These are phyloP conservation scores for Anthracocystis panici-leucophaei DNA, from an alignment of 1,284 basidiomycete species.

Conservation along the genomic window DNA sequence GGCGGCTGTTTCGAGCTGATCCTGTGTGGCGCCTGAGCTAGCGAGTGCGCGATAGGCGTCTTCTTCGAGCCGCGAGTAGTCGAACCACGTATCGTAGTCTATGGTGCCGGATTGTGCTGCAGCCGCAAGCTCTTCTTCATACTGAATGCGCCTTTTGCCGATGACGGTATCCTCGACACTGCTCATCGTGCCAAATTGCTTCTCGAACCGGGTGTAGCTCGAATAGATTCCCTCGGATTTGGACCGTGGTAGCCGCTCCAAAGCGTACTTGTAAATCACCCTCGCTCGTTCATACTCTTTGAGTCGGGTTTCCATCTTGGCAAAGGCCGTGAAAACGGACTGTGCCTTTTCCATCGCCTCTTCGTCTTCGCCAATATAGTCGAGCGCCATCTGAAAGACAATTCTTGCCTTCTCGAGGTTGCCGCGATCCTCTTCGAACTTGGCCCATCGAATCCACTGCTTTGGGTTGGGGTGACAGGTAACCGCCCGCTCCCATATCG, in stretches of 20 bases:
- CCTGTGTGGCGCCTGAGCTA: constrained; percentile 42
- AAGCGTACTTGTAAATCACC: constrained; percentile 97
- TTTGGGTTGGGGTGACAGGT: constrained; percentile 91
- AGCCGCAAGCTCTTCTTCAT: constrained; percentile 73
- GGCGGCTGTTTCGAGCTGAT: constrained; percentile 39
- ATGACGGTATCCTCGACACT: constrained; percentile 93
- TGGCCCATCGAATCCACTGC: constrained; percentile 95
- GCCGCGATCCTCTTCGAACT: constrained; percentile 94
- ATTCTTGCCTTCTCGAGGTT: constrained; percentile 85
- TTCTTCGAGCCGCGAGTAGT: constrained; percentile 93
- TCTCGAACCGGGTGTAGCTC: constrained; percentile 96
- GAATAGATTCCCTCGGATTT: constrained; percentile 88
- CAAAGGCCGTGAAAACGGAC: constrained; percentile 93
- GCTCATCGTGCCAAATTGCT: constrained; percentile 90
- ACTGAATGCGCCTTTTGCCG: constrained; percentile 95
- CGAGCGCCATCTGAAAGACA: constrained; percentile 94
- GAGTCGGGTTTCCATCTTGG: constrained; percentile 94
- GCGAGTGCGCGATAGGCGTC: constrained; percentile 78
- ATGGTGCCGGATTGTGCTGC: constrained; percentile 72
- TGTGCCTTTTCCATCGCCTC: constrained; percentile 97
- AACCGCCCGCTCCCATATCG: constrained; percentile 94
- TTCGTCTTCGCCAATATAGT: constrained; percentile 97
- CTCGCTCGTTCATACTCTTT: constrained; percentile 97
- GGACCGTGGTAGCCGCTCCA: constrained; percentile 87
- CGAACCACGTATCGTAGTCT: constrained; percentile 99